These are phyloP conservation scores for Brassica hybrid DNA, from an alignment of 441 rosid genomes.

Conservation along the genomic window DNA sequence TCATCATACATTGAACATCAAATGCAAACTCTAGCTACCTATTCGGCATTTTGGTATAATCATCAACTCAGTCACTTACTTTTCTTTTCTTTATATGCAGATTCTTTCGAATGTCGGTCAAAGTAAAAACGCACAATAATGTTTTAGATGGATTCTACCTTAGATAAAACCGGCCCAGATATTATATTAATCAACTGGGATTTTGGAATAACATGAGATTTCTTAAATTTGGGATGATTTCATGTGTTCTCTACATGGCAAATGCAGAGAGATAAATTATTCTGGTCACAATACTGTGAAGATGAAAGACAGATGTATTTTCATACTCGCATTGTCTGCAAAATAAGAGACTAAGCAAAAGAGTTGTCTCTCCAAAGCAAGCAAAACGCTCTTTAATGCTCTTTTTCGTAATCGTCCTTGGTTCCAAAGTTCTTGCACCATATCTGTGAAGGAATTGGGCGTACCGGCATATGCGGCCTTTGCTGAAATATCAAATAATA, in stretches of 20 bases:
- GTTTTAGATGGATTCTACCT: conserved; percentile 22
- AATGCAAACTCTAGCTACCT: neutral
- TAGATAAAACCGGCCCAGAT: conserved; percentile 31
- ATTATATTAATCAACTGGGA: neutral
- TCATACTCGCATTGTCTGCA: conserved; percentile 43
- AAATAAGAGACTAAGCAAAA: conserved; percentile 27
- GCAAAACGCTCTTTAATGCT: conserved; percentile 33
- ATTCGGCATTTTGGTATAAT: conserved; percentile 11
- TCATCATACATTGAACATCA: conserved; percentile 6
- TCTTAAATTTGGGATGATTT: conserved; percentile 23
- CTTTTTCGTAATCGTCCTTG: conserved; percentile 69
- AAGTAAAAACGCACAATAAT: neutral
- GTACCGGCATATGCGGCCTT: conserved; percentile 93
- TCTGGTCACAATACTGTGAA: conserved; percentile 24
- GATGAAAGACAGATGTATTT: conserved; percentile 1
- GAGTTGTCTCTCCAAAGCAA: conserved; percentile 16
- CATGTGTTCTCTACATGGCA: conserved; percentile 41
- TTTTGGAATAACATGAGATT: neutral
- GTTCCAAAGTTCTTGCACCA: conserved; percentile 99
- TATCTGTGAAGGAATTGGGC: conserved; percentile 94
- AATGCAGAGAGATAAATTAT: conserved; percentile 14
- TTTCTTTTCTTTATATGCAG: neutral
- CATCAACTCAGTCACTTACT: neutral
- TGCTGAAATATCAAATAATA: conserved; percentile 57
- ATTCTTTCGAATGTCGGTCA: conserved; percentile 27